Evolutionary conservation across 1,139 yeast genomes (phyloP).

Genomic region (Pichia sp.): DNA sequence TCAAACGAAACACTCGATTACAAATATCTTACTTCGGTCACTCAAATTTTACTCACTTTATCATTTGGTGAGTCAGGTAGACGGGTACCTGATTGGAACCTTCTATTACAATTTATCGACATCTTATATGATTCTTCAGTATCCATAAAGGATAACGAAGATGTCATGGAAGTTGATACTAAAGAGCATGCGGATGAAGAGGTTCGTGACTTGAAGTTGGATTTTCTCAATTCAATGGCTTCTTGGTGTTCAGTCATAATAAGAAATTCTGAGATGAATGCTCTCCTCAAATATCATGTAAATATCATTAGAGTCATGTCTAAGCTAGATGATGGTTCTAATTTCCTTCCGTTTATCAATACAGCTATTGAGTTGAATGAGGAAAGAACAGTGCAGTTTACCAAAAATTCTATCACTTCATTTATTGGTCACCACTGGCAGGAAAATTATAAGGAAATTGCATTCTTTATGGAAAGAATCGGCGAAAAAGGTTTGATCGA

Average conservation of each 20-base stretch:
- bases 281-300: conserved; percentile 46
- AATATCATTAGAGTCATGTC: conserved; percentile 23
- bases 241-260: conserved; percentile 46
- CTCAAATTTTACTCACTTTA: conserved; percentile 39
- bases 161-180: conserved; percentile 2
- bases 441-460: conserved; percentile 35
- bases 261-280: conserved; percentile 56
- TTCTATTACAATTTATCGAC: conserved; percentile 21
- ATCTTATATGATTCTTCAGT: conserved; percentile 14
- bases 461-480: conserved; percentile 42
- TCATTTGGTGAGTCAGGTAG: conserved; percentile 67
- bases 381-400: conserved; percentile 46
- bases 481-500: conserved; percentile 26
- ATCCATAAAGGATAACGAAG: background rate
- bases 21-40: conserved; percentile 18
- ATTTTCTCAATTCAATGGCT: conserved; percentile 33
- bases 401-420: conserved; percentile 45
- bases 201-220: conserved; percentile 23
- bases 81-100: conserved; percentile 48
- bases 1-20: conserved; percentile 8
- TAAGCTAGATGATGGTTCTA: conserved; percentile 33
- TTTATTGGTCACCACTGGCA: conserved; percentile 42
- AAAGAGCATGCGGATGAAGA: conserved; percentile 13
- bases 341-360: conserved; percentile 49
- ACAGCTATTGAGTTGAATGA: conserved; percentile 40